Evolutionary conservation across 2,329 filamentous ascomycete genomes (phyloP).

Genomic region (Trichophyton verrucosum): DNA sequence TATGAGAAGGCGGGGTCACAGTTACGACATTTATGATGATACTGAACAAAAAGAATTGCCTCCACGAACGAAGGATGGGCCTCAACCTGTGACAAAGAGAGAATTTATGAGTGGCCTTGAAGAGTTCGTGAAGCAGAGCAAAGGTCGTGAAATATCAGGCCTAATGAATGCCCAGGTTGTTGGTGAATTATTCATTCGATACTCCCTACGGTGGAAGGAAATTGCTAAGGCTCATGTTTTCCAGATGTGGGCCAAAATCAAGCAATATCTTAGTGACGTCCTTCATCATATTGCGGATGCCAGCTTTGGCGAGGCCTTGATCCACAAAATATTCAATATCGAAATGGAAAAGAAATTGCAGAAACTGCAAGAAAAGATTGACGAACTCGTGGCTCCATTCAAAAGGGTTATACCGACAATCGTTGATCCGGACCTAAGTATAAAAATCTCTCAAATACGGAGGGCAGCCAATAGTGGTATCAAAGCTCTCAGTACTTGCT

Average conservation of each 20-base stretch:
- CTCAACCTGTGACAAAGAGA: constrained; percentile 11
- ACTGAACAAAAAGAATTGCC: background rate
- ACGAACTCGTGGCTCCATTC: constrained; percentile 16
- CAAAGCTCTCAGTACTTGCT: constrained; percentile 5
- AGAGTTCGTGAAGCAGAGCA: constrained; percentile 12
- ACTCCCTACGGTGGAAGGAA: constrained; percentile 24
- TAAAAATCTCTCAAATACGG: constrained; percentile 9
- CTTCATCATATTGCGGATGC: constrained; percentile 14
- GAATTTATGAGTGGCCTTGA: constrained; percentile 11
- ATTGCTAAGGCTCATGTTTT: constrained; percentile 18
- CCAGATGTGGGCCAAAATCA: constrained; percentile 14
- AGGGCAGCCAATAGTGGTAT: constrained; percentile 1
- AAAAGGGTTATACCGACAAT: constrained; percentile 13
- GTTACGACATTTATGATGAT: constrained; percentile 15
- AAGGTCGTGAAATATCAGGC: constrained; percentile 25
- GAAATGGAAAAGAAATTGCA: constrained; percentile 13
- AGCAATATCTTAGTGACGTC: constrained; percentile 13
- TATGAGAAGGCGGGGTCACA: constrained; percentile 17
- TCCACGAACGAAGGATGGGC: constrained; percentile 11
- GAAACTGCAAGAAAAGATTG: constrained; percentile 14
- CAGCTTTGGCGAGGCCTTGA: constrained; percentile 12
- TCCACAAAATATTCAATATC: constrained; percentile 15
- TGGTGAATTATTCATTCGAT: constrained; percentile 31
- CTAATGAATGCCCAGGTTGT: constrained; percentile 31
- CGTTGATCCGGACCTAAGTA: constrained; percentile 11